Base-by-base conservation (phyloP, 495 filamentous ascomycete genomes). In the Neurospora africana region DNA sequence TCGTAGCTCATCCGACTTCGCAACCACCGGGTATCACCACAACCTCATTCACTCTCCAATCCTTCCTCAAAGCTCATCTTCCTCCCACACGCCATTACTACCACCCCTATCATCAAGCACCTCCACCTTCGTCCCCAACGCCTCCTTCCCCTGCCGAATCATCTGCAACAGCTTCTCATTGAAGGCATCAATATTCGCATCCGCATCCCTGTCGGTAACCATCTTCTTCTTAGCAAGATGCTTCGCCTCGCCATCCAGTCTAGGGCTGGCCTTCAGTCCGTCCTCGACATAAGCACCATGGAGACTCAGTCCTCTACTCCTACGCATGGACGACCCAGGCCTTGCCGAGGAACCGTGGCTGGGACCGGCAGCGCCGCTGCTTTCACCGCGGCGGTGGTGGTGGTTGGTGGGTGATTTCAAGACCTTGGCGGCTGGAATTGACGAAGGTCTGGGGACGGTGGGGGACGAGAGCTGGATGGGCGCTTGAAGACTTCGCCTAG, bases 131-230 rank as follows among this genome's bases (percentile, higher is more conserved):
- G 92, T 91, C 13, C 92, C 93, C 27, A 98, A 77, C 15, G 95
- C 95, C 77, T 95, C 92, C 77, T 90, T 91, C 0, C 93, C 95
- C 79, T 98, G 90, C 9, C 89, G 81, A 58, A 99, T 97, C 92
- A 99, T 93, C 38, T 86, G 89, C 75, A 91, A 88, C 35, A 98
- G 81, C 75, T 90, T 89, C 43, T 88, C 84, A 77, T 95, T 95
- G 79, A 98, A 87, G 27, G 90, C 87, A 70, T 88, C 87, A 69
- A 99, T 86, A 69, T 90, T 89, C 53, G 88, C 87, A 75, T 98
- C 94, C 21, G 90, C 88, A 75, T 95, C 92, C 65, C 89, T 84
- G 74, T 97, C 94, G 33, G 90, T 89, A 43, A 88, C 87, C 27
- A 88, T 83, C 72, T 88, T 87, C 75, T 87, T 84, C 21, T 89